Base-by-base conservation (phyloP, 805 yeast species). In the Sugiyamaella qingdaonensis region DNA sequence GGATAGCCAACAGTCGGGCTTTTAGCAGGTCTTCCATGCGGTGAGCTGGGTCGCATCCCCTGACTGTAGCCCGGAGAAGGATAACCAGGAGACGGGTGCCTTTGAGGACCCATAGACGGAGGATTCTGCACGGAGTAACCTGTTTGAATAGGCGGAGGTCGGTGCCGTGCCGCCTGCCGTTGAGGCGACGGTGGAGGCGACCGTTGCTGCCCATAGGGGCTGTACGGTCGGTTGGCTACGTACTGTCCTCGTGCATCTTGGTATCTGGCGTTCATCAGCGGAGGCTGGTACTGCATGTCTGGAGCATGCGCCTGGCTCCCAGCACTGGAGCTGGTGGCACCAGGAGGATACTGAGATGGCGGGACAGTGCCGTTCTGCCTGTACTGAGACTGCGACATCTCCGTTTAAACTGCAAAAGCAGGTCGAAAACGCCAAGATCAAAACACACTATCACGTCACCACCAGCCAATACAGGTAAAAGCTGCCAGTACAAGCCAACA, bases 181-280 rank as follows among this genome's bases (percentile, higher is more conserved):
- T 18, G 45, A 48, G 34, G 46, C 18, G 36, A 27, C 14, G 33
- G 33, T 27, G 41, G 48, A 2, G 34, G 52, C 9, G 48, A 45
- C 13, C 48, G 18, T 3, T 45, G 37, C 18, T 14, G 43, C 7
- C 43, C 21, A 9, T 47, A 35, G 10, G 50, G 52, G 27, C 47
- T 49, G 21, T 42, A 32, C 13, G 52, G 47, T 13, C 52, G 24
- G 19, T 18, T 31, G 10, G 49, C 45, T 24, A 51, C 54, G 29
- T 37, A 37, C 36, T 37, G 54, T 18, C 54, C 54, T 34, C 33
- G 24, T 3, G 49, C 11, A 13, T 43, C 49, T 16, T 51, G 54
- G 41, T 51, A 51, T 14, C 50, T 44, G n/a, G 54, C 50, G 29
- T 35, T 51, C 54, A 51, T 51, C 27, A 51, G 50, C 29, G 54